Conservation (phyloP, 768 basidiomycete species). For the Phaeotremella skinneri region DNA sequence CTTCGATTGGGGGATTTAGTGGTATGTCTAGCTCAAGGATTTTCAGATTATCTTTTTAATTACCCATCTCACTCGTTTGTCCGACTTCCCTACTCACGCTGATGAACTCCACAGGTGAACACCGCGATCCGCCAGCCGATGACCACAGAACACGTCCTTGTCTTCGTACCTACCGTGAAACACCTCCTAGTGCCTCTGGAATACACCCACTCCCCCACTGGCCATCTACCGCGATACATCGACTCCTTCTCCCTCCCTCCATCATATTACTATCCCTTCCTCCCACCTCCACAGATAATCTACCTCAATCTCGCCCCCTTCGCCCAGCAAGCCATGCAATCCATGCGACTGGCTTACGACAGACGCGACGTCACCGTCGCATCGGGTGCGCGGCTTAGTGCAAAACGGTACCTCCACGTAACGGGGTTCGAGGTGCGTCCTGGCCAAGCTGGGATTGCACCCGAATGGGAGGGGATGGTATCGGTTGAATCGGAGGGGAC, state of each 20-base stretch:
- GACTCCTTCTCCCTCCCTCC: conserved; percentile 49
- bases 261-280: conserved; percentile 48
- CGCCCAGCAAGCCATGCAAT: conserved; percentile 27
- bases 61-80: too few relatives aligned
- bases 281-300: conserved; percentile 46
- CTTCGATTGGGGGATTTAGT: conserved; percentile 45
- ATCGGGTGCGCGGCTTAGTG: conserved; percentile 45
- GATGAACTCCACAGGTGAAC: conserved; percentile 34
- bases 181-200: conserved; percentile 48
- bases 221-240: conserved; percentile 47
- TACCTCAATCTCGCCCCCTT: conserved; percentile 48
- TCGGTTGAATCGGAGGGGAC: conserved; percentile 52
- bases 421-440: conserved; percentile 43
- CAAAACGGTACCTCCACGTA: conserved; percentile 52
- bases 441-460: too few relatives aligned
- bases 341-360: conserved; percentile 48
- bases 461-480: conserved; percentile 50
- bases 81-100: too few relatives aligned
- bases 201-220: conserved; percentile 31
- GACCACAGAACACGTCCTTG: conserved; percentile 40
- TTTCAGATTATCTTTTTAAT: neutral
- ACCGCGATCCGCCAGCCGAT: conserved; percentile 42
- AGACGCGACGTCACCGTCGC: conserved; percentile 47
- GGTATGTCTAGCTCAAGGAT: conserved; percentile 19
- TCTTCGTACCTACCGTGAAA: conserved; percentile 44